These are phyloP conservation scores for Pilaira anomala DNA, from an alignment of 192 early-diverging fungal species.

Conservation along the genomic window DNA sequence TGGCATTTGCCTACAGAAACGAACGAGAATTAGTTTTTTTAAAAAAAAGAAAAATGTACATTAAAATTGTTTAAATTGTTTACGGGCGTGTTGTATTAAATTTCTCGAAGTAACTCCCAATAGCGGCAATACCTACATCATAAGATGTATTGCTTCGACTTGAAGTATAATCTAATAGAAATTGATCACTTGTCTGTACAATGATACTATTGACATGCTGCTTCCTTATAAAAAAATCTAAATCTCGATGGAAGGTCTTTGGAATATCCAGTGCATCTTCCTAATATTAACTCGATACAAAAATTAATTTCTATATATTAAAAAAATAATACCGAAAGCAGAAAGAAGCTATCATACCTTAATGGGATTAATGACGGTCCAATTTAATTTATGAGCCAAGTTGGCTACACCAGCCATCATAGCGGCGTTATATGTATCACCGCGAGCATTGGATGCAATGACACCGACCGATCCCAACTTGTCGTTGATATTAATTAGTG, in stretches of 20 bases:
- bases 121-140: background rate
- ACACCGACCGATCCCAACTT: background rate
- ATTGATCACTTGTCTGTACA: slow-evolving; percentile 1
- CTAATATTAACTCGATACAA: no score
- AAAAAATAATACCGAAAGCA: no score
- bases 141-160: background rate
- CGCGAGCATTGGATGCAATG: slow-evolving; percentile 4
- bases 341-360: background rate
- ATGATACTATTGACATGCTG: background rate
- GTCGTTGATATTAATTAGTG: background rate
- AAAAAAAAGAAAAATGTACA: no score
- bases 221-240: no score
- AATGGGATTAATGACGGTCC: slow-evolving; percentile 15
- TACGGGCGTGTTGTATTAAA: background rate
- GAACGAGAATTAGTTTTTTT: background rate
- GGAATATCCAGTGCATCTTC: no score
- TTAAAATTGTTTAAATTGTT: no score
- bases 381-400: slow-evolving; percentile 13
- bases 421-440: slow-evolving; percentile 15
- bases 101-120: background rate
- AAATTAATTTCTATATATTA: no score
- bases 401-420: slow-evolving; percentile 10
- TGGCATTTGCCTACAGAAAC: background rate
- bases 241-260: no score
- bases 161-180: slow-evolving; percentile 1